Base-by-base conservation (phyloP, 177 flowering plant genomes). In the Vitis hybrid region DNA sequence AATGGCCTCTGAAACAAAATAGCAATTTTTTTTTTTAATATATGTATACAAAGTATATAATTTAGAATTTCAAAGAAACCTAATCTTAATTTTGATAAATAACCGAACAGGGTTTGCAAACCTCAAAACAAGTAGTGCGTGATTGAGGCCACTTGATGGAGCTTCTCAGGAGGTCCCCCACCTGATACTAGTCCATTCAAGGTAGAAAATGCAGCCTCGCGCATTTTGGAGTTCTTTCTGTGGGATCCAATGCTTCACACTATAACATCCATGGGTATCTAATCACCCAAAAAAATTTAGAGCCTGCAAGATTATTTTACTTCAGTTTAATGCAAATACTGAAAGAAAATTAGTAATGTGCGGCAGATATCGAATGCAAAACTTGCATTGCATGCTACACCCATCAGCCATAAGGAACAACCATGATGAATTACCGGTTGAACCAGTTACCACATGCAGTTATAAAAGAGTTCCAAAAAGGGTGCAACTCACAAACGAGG, bases 81-180 rank as follows among this genome's bases (percentile, higher is more conserved):
- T 26, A 71, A 26, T 13, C 56, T 51, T 63, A 48, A 48, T 61
- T 12, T 9, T 5, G 5, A 50, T 29, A 56, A 2, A 59, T 10
- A 58, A 58, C 10, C 1, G 11, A 65, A 70, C 53, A 39, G 59
- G 59, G 22, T 66, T 65, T 57, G 68, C 84, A 78, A 88, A 86
- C 91, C 92, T 85, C 78, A 67, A 56, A 16, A 22, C 10, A 22
- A 72, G 63, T n/a, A 62, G 66, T 19, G 88, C 86, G 93, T 90
- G 90, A 79, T 55, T 10, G 85, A 90, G 95, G 96, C 89, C 61
- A 21, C 93, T 85, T 91, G 94, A 93, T 57, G 90, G 99, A 91
- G 92, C 98, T 95, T 95, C 98, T 62, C 98, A 93, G 99, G 97
- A 75, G 94, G 99, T 93, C 99, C 69, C 98, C 99, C 98, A 66